Percentiles rank a stretch among this genome's conserved stretches.
Conservation (phyloP, 345 rosid species). For the Triadica sebifera region DNA sequence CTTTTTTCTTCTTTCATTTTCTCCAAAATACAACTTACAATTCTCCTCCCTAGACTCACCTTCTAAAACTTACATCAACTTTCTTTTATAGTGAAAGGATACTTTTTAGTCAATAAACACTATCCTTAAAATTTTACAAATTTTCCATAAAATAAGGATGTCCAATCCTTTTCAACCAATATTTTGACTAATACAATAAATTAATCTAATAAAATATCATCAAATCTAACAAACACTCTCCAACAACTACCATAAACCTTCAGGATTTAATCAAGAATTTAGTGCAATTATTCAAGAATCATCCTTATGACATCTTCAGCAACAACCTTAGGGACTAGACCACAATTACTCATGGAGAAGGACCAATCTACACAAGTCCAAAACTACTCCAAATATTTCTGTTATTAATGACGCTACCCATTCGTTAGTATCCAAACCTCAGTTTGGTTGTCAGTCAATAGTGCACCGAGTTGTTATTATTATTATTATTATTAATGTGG, state of each 20-base stretch:
- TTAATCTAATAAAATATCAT: too few species aligned
- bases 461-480: conserved; percentile 50
- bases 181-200: too few species aligned
- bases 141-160: too few species aligned
- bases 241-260: conserved; percentile 31
- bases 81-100: too few species aligned
- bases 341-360: conserved; percentile 29
- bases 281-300: conserved; percentile 8
- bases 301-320: conserved; percentile 13
- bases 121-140: too few species aligned
- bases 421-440: conserved; percentile 41
- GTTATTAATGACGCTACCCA: conserved; percentile 47
- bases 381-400: conserved; percentile 82
- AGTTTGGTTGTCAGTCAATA: conserved; percentile 50
- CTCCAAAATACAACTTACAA: too few species aligned
- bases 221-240: too few species aligned
- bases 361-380: conserved; percentile 65
- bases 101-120: too few species aligned
- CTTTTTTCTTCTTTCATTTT: too few species aligned
- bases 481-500: conserved; percentile 60
- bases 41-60: too few species aligned
- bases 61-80: too few species aligned
- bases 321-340: conserved; percentile 36
- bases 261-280: conserved; percentile 19
- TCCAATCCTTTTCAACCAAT: too few species aligned